These are phyloP conservation scores for Huntiella savannae DNA, from an alignment of 2,329 filamentous ascomycete species.

Conservation along the genomic window DNA sequence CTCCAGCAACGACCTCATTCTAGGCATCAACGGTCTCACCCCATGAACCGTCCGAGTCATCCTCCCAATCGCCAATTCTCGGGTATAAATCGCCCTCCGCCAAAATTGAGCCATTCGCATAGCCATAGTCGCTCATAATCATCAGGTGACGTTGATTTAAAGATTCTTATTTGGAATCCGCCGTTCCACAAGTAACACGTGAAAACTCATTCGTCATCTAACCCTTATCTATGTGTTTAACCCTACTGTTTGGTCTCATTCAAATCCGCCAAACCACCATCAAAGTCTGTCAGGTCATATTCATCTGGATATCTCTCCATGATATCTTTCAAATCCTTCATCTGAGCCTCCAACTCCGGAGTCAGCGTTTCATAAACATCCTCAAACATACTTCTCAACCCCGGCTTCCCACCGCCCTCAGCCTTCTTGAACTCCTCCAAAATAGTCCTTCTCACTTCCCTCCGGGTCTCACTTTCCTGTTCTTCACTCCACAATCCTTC, in stretches of 20 bases:
- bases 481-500: slow-evolving; percentile 69
- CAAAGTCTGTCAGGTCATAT: slow-evolving; percentile 64
- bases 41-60: too few relatives aligned
- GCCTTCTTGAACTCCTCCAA: slow-evolving; percentile 69
- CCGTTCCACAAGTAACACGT: background rate
- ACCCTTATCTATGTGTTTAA: background rate
- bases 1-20: too few relatives aligned
- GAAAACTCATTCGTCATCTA: too few relatives aligned
- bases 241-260: slow-evolving; percentile 1
- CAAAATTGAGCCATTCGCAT: too few relatives aligned
- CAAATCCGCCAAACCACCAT: slow-evolving; percentile 38
- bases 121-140: background rate
- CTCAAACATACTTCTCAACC: slow-evolving; percentile 55
- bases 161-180: background rate
- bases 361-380: slow-evolving; percentile 83
- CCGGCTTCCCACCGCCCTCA: slow-evolving; percentile 63
- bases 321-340: slow-evolving; percentile 49
- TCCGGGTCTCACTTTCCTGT: slow-evolving; percentile 55
- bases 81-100: too few relatives aligned
- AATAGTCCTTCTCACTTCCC: slow-evolving; percentile 50
- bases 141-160: background rate
- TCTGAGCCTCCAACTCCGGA: slow-evolving; percentile 58
- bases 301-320: slow-evolving; percentile 76
- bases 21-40: too few relatives aligned
- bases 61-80: too few relatives aligned